A percentile compares a stretch with the other conserved stretches of the same genome.
Evolutionary conservation across 345 rosid species (phyloP).

Genomic region (Ceriops zippeliana): DNA sequence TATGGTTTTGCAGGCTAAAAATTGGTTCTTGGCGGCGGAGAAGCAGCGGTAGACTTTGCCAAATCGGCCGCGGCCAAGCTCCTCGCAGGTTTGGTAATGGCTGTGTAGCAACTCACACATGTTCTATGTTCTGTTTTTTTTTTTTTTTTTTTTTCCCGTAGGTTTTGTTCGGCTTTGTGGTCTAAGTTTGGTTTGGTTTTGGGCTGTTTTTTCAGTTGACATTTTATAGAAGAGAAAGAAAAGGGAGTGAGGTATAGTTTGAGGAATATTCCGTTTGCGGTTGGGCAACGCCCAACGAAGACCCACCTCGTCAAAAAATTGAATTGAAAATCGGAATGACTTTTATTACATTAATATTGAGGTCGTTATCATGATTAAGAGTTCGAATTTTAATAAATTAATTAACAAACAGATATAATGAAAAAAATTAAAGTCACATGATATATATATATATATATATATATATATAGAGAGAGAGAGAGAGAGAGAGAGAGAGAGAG

Average conservation of each 20-base stretch:
- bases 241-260: not conserved
- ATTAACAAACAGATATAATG: no score
- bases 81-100: constrained; percentile 28
- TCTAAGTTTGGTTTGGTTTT: not conserved
- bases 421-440: no score
- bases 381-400: no score
- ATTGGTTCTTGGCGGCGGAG: constrained; percentile 9
- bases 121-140: not conserved
- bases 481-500: no score
- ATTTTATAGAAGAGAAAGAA: not conserved
- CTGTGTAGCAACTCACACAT: constrained; percentile 18
- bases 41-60: constrained; percentile 28
- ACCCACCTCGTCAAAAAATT: not conserved
- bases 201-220: not conserved
- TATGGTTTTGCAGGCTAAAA: constrained; percentile 27
- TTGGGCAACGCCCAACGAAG: constrained; percentile 8
- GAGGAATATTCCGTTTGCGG: constrained; percentile 27
- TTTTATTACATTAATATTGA: no score
- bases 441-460: no score
- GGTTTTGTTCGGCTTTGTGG: no score
- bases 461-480: no score
- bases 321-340: no score
- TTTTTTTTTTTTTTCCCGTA: no score
- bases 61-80: constrained; percentile 35
- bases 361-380: no score